These are phyloP conservation scores for Blastocystis sp. DNA, from an alignment of 352 stramenopile species.

Conservation along the genomic window DNA sequence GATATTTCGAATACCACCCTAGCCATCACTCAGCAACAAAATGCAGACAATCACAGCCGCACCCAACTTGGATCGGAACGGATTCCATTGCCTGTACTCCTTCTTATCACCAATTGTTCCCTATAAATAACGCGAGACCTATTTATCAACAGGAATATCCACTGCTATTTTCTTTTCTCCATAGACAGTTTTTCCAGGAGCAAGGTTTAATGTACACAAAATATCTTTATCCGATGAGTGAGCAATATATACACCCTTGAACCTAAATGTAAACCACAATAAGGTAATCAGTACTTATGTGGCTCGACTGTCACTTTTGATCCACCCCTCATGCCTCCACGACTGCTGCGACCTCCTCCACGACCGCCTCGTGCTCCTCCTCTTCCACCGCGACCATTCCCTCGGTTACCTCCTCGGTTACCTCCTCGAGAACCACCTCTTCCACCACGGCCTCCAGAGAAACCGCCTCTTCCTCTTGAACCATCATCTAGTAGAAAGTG, in stretches of 20 bases:
- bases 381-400: conserved; percentile 62
- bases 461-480: conserved; percentile 63
- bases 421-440: conserved; percentile 64
- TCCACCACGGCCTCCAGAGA: conserved; percentile 33
- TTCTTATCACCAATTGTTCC: conserved; percentile 79
- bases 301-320: conserved; percentile 92
- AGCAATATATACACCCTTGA: conserved; percentile 96
- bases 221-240: conserved; percentile 92
- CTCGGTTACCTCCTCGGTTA: conserved; percentile 49
- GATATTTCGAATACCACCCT: conserved; percentile 93
- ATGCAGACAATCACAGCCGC: conserved; percentile 82
- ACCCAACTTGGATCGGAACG: conserved; percentile 97
- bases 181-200: conserved; percentile 95
- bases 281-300: conserved; percentile 68
- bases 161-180: conserved; percentile 98
- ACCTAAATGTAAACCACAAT: conserved; percentile 65
- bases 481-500: conserved; percentile 9
- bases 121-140: neutral
- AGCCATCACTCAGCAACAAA: neutral
- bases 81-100: conserved; percentile 99
- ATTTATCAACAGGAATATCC: conserved; percentile 68
- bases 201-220: conserved; percentile 94
- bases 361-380: conserved; percentile 63
- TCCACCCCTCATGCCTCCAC: conserved; percentile 70
- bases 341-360: conserved; percentile 67